Conservation (phyloP, 768 basidiomycete genomes). For the Lenzites betulinus region DNA sequence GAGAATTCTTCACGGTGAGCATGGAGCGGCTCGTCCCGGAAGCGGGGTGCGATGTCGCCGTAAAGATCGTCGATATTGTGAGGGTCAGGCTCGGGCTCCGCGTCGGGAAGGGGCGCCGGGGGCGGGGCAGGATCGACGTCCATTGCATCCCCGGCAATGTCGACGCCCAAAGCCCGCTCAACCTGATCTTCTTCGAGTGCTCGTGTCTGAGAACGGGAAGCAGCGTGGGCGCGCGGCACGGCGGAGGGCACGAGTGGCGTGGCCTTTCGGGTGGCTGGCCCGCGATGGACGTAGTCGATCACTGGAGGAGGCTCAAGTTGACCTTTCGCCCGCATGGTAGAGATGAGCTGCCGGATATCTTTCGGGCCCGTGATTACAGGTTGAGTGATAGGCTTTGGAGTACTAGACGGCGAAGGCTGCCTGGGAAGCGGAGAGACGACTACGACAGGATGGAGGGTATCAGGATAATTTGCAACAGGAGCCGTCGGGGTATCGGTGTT, state of each 20-base stretch:
- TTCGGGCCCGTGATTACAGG: neutral
- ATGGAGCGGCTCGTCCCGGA: neutral
- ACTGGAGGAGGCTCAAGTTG: conserved; percentile 14
- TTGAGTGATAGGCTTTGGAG: neutral
- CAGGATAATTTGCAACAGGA: neutral
- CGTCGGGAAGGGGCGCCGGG: neutral
- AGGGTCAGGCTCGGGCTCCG: neutral
- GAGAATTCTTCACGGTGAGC: neutral
- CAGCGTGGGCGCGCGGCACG: neutral
- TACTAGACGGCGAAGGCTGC: neutral
- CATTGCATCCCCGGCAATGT: neutral
- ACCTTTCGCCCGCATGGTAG: conserved; percentile 13
- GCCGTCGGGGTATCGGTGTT: neutral
- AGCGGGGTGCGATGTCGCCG: conserved; percentile 10
- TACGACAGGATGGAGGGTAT: no score
- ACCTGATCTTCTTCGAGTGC: conserved; percentile 1
- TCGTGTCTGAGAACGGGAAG: neutral
- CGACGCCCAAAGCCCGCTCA: neutral
- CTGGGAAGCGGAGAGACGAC: neutral
- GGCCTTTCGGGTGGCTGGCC: neutral
- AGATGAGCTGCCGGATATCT: conserved; percentile 13
- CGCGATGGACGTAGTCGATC: neutral
- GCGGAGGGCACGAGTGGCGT: neutral
- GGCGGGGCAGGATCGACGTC: neutral
- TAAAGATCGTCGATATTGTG: conserved; percentile 21